phyloP scores from a whole-genome alignment of 2,329 filamentous ascomycete genomes.

The Aspergillus fumigatus region DNA sequence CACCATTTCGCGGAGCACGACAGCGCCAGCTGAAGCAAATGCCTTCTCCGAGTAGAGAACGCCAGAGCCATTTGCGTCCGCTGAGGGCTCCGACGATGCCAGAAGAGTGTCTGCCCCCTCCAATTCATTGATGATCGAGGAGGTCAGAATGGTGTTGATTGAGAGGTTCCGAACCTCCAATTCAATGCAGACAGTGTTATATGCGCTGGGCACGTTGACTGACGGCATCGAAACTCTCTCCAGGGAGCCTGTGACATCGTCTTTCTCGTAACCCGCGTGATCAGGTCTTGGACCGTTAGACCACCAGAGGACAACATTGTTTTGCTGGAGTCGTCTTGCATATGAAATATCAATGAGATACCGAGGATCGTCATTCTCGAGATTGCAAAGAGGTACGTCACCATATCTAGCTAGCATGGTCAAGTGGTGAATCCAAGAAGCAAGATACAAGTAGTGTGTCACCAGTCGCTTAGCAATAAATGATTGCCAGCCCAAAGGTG shows the following conservation, averaged over 20 bases:
- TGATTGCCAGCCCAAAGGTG: conserved; percentile 88
- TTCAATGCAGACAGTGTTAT: conserved; percentile 94
- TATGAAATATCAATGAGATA: conserved; percentile 97
- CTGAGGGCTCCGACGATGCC: conserved; percentile 65
- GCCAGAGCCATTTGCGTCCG: conserved; percentile 60
- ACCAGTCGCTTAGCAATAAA: conserved; percentile 83
- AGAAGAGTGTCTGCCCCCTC: conserved; percentile 86
- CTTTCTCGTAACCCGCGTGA: conserved; percentile 91
- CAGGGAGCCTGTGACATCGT: conserved; percentile 77
- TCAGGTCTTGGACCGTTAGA: conserved; percentile 81
- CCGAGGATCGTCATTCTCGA: conserved; percentile 88
- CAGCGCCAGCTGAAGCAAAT: conserved; percentile 86
- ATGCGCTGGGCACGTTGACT: conserved; percentile 89
- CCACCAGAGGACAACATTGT: conserved; percentile 97
- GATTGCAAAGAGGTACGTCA: conserved; percentile 89
- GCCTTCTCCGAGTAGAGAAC: conserved; percentile 80
- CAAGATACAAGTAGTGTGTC: conserved; percentile 86
- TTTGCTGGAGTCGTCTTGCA: conserved; percentile 80
- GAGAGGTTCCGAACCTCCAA: conserved; percentile 88
- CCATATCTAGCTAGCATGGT: conserved; percentile 86
- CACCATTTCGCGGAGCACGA: conserved; percentile 94
- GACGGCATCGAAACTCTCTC: conserved; percentile 89
- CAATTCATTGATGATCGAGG: conserved; percentile 91
- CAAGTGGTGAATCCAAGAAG: conserved; percentile 85
- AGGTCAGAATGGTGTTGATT: conserved; percentile 96